Conservation (phyloP, 2,329 filamentous ascomycete genomes). For the Elsinoe perseae region DNA sequence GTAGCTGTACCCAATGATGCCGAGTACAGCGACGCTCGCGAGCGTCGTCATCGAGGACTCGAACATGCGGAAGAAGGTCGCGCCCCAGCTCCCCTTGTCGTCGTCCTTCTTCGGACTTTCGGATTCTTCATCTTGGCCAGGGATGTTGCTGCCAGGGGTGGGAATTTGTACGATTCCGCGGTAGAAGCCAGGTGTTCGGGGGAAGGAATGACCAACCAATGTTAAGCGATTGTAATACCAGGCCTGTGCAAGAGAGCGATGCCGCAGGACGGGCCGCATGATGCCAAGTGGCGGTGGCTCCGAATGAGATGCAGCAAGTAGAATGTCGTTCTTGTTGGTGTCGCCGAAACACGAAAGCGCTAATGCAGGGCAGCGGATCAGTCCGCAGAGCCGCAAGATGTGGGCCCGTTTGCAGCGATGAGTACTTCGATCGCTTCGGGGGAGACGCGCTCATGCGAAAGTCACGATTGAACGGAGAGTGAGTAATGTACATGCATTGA, state of each 20-base stretch:
- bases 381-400: conserved; percentile 4
- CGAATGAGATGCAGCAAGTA: not conserved
- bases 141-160: conserved; percentile 8
- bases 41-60: conserved; percentile 38
- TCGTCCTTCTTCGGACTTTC: not conserved
- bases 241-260: conserved; percentile 11
- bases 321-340: not conserved
- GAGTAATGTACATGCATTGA: not conserved
- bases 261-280: conserved; percentile 14
- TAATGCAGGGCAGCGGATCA: not conserved
- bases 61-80: conserved; percentile 40
- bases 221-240: not conserved
- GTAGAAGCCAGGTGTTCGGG: not conserved
- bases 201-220: not conserved
- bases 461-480: no score
- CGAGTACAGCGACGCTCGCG: conserved; percentile 16
- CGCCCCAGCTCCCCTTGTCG: conserved; percentile 6
- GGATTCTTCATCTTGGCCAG: conserved; percentile 12
- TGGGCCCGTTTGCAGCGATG: not conserved
- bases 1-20: conserved; percentile 38
- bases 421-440: no score
- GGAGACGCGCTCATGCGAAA: no score
- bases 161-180: conserved; percentile 7
- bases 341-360: not conserved
- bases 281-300: not conserved